Evolutionary conservation across 2,329 filamentous ascomycete species (phyloP).

Genomic region (Teratosphaeria gauchensis): DNA sequence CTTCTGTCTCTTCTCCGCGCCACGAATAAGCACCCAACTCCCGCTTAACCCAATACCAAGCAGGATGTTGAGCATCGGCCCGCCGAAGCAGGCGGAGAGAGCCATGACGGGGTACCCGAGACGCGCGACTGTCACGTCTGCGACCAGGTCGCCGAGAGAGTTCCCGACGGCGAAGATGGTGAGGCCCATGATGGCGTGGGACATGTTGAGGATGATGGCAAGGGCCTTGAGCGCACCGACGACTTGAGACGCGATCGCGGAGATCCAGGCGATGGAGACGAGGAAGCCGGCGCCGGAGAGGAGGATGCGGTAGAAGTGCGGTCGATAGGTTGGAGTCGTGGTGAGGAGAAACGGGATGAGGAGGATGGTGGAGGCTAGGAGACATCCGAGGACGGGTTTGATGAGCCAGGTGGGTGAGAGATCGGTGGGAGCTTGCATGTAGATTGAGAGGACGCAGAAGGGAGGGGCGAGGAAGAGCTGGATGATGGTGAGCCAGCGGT

Average conservation of each 20-base stretch:
- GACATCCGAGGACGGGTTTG: conserved; percentile 30
- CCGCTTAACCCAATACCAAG: conserved; percentile 89
- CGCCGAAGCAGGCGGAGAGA: conserved; percentile 88
- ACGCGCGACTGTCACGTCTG: conserved; percentile 85
- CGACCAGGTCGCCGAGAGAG: conserved; percentile 85
- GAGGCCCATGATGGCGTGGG: conserved; percentile 85
- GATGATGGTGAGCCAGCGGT: conserved; percentile 76
- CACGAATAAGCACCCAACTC: conserved; percentile 71
- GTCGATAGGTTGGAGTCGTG: conserved; percentile 57
- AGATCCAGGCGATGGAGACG: conserved; percentile 92
- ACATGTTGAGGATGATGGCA: conserved; percentile 85
- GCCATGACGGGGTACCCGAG: conserved; percentile 97
- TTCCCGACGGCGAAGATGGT: conserved; percentile 97
- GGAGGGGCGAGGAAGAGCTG: conserved; percentile 82
- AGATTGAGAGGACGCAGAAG: conserved; percentile 65
- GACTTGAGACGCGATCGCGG: conserved; percentile 88
- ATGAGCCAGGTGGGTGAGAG: conserved; percentile 50
- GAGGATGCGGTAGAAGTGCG: conserved; percentile 59
- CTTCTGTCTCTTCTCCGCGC: conserved; percentile 54
- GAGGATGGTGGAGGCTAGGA: conserved; percentile 52
- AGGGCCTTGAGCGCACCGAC: conserved; percentile 89
- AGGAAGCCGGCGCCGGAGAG: conserved; percentile 84
- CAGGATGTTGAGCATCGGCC: conserved; percentile 94
- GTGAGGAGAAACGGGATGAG: conserved; percentile 58
- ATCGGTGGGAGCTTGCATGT: conserved; percentile 35